Evolutionary conservation across 768 basidiomycete genomes (phyloP).

Genomic region (Mycena floridula): DNA sequence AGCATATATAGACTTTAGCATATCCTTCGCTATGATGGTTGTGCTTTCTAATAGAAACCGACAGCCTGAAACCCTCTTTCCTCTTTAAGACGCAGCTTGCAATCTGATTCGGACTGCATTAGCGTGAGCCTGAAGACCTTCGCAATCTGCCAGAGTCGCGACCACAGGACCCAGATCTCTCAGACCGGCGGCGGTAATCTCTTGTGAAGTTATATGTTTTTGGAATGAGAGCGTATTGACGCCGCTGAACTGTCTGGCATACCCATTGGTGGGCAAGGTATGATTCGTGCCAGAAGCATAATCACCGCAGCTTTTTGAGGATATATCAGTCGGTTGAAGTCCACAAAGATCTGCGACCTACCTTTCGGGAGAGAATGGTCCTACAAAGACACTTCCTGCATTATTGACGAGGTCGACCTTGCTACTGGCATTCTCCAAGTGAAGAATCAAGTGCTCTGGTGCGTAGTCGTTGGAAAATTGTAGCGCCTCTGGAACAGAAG

Average conservation of each 20-base stretch:
- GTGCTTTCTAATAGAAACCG: too few relatives aligned
- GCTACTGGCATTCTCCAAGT: conserved; percentile 66
- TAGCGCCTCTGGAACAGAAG: conserved; percentile 69
- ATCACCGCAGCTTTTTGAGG: conserved; percentile 76
- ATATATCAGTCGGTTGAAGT: conserved; percentile 3
- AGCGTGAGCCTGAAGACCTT: conserved; percentile 91
- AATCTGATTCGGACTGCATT: conserved; percentile 93
- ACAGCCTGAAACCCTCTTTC: too few relatives aligned
- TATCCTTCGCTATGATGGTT: not conserved
- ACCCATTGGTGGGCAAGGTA: conserved; percentile 93
- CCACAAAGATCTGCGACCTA: conserved; percentile 24
- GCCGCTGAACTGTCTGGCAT: conserved; percentile 96
- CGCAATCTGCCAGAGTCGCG: conserved; percentile 86
- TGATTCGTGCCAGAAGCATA: conserved; percentile 99
- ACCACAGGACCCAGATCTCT: conserved; percentile 80
- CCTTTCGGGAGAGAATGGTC: conserved; percentile 94
- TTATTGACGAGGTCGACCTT: conserved; percentile 71
- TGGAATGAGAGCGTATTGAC: conserved; percentile 98
- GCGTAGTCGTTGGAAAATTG: conserved; percentile 95
- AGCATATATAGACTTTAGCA: not conserved
- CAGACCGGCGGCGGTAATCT: conserved; percentile 77
- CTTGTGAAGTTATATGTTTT: conserved; percentile 97
- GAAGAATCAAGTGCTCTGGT: conserved; percentile 94
- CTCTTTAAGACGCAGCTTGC: too few relatives aligned
- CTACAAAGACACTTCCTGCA: conserved; percentile 96